Conservation (phyloP, 352 stramenopile genomes). For the Pythium phragmitis region DNA sequence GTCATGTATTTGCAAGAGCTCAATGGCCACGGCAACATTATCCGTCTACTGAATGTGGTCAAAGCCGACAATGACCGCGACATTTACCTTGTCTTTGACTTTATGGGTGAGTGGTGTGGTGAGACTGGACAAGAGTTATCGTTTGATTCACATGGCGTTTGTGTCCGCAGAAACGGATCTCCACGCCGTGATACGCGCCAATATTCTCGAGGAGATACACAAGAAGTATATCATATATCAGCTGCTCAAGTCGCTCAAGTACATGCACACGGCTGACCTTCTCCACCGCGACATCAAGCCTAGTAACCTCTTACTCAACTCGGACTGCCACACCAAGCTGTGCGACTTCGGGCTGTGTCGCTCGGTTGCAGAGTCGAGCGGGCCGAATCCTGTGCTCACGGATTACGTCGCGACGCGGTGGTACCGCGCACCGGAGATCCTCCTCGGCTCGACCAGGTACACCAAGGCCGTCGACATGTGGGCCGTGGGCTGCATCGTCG, state of each 20-base stretch:
- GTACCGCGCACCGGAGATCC: constrained; percentile 95
- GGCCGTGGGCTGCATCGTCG: constrained; percentile 93
- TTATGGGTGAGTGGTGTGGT: constrained; percentile 77
- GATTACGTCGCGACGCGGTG: constrained; percentile 96
- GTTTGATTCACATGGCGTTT: not conserved
- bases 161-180: constrained; percentile 90
- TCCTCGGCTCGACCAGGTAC: constrained; percentile 93
- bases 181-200: constrained; percentile 93
- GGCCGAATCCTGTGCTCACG: constrained; percentile 86
- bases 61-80: constrained; percentile 95
- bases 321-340: constrained; percentile 93
- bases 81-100: constrained; percentile 97
- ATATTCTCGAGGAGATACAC: constrained; percentile 95
- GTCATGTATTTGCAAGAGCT: constrained; percentile 95
- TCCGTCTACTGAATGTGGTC: constrained; percentile 92
- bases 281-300: constrained; percentile 97
- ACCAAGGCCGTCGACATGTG: constrained; percentile 94
- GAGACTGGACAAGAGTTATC: too few relatives aligned
- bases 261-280: constrained; percentile 94
- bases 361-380: constrained; percentile 85
- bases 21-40: constrained; percentile 93
- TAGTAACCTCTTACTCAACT: constrained; percentile 95
- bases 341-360: constrained; percentile 96
- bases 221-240: constrained; percentile 98
- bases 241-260: constrained; percentile 95